Evolutionary conservation across 352 stramenopile genomes (phyloP).

Genomic region (Phytophthora cryptogea): DNA sequence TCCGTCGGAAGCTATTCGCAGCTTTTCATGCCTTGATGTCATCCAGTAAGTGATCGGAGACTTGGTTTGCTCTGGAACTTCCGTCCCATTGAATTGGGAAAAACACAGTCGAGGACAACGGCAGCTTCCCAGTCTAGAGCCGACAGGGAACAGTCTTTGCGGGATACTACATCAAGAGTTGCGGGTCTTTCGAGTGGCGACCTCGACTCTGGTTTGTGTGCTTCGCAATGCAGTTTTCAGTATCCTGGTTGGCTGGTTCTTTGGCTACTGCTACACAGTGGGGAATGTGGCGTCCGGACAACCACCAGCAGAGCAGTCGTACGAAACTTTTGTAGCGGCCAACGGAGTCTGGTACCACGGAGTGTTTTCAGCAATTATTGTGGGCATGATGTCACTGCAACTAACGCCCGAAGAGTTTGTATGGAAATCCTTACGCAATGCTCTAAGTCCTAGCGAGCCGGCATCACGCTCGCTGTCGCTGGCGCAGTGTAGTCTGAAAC

Average conservation of each 20-base stretch:
- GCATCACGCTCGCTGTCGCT: not conserved
- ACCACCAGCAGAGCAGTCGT: constrained; percentile 8
- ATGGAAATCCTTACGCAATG: not conserved
- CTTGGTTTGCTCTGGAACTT: too few relatives aligned
- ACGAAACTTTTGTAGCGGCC: not conserved
- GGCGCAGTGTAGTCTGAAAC: not conserved
- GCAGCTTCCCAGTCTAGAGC: not conserved
- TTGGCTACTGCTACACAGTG: constrained; percentile 6
- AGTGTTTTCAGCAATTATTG: constrained; percentile 5
- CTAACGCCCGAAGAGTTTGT: constrained; percentile 13
- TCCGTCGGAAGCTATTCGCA: not conserved
- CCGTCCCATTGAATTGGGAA: too few relatives aligned
- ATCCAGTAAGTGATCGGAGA: too few relatives aligned
- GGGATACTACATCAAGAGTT: not conserved
- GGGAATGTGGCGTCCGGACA: constrained; percentile 7
- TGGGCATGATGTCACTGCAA: not conserved
- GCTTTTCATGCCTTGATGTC: not conserved
- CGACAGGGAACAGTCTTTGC: not conserved
- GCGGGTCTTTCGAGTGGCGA: not conserved
- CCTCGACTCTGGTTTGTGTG: constrained; percentile 3
- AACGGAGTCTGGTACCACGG: constrained; percentile 12
- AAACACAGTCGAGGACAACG: too few relatives aligned
- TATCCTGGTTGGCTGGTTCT: constrained; percentile 9
- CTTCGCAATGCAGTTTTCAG: constrained; percentile 12
- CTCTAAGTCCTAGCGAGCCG: not conserved